Evolutionary conservation across 495 filamentous ascomycete species (phyloP), one percentile per base, ranked within the genome.

Genomic region (Penicillium paxilli): DNA sequence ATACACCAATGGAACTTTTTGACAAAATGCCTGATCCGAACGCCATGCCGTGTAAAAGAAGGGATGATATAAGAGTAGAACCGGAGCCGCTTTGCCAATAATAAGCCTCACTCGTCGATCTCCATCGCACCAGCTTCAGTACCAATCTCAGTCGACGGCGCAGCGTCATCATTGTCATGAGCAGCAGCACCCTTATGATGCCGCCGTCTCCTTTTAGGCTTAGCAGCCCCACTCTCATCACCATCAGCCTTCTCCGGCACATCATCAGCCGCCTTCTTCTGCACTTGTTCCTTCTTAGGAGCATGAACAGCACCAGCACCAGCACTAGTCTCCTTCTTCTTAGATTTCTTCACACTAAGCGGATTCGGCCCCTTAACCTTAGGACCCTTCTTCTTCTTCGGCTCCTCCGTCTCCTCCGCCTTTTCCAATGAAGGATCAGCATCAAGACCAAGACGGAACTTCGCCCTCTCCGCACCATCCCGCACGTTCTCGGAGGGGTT

Each of bases 331-430:
- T 54, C 62, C 60, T 74, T 64, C 64, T 79, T 87, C 76, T 88
- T 91, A 49, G 85, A 68, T 74, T 96, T 98, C 79, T 90, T 95
- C 58, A 96, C 74, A 54, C 91, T 86, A 57, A 98, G 75, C 9
- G 94, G 94, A 76, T 98, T 98, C 8, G 93, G 91, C 7, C 79
- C 87, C 70, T 93, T 97, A 0, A 75, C 79, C 17, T 92, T 87
- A 55, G 78, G 74, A 60, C 81, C 88, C 64, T 83, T 87, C 69
- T 83, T 85, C 60, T 78, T 74, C 72, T 61, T 72, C 63, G 30
- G 33, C 42, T 32, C 56, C 55, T 84, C 87, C 47, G 73, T 71
- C 78, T 62, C 59, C 68, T 81, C 72, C 57, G 76, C 58, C 69
- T 80, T 79, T 51, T 65, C 69, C 6, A 62, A 44, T 49, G 52